Evolutionary conservation across 1,284 basidiomycete genomes (phyloP).

Genomic region (Pseudomicrostroma phylloplanum): DNA sequence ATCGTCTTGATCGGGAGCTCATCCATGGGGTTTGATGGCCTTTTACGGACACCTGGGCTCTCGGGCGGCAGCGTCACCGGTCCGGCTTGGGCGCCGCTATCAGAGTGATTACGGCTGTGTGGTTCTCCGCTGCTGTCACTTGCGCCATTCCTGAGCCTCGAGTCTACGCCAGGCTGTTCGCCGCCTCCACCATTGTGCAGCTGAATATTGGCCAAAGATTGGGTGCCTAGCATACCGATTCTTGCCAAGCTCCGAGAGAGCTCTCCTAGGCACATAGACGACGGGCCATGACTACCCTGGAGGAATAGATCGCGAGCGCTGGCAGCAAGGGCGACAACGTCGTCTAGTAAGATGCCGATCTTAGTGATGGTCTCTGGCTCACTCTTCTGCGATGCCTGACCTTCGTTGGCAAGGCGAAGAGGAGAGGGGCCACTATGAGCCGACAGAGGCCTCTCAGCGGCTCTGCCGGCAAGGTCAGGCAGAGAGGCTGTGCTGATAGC

Average conservation of each 20-base stretch:
- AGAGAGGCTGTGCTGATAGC: not conserved
- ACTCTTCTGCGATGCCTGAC: not conserved
- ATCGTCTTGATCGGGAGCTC: conserved; percentile 16
- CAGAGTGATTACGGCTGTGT: conserved; percentile 3
- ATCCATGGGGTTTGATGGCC: conserved; percentile 3
- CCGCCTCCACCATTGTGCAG: not conserved
- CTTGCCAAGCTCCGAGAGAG: conserved; percentile 30
- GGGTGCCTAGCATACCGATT: conserved; percentile 33
- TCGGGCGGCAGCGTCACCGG: conserved; percentile 6
- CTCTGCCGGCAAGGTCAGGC: not conserved
- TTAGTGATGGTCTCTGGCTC: conserved; percentile 11
- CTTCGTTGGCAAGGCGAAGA: not conserved
- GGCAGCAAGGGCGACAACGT: conserved; percentile 33
- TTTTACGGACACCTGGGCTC: conserved; percentile 2
- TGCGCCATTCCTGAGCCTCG: conserved; percentile 1
- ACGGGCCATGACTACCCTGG: conserved; percentile 30
- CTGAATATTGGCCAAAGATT: conserved; percentile 22
- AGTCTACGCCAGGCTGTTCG: not conserved
- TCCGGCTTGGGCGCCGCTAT: conserved; percentile 5
- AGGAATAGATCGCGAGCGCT: conserved; percentile 33
- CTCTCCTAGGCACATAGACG: conserved; percentile 34
- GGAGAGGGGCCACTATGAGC: not conserved
- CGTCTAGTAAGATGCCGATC: conserved; percentile 32
- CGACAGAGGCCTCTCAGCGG: not conserved
- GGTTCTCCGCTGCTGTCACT: conserved; percentile 4